Base-by-base conservation (phyloP, 176 grass and related monocot species). In the Cenchrus americanus region DNA sequence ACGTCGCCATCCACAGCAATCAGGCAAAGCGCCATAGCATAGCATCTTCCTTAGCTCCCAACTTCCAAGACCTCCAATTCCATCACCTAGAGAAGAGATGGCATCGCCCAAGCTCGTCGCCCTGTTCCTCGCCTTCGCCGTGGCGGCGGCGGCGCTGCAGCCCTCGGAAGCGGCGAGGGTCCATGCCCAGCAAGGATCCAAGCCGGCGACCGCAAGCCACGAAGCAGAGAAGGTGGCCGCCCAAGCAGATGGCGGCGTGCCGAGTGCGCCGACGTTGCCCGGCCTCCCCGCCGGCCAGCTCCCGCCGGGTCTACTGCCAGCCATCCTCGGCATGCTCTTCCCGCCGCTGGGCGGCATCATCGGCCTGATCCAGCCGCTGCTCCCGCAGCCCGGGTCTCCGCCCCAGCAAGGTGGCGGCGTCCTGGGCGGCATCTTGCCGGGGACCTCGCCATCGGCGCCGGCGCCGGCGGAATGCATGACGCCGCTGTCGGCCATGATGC, bases 381-480 rank as follows among this genome's bases (percentile, higher is more conserved):
- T 79, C 43, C 60, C 43, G 60, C 60, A 14, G 2, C 57, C 21
- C 48, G 71, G 23, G 5, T 34, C 48, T 11, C 71, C 71, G 14
- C 49, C 49, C 18, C 15, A 19, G 8, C 49, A 54, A 1, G 43
- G 44, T 24, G 70, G 40, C 43, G 70, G 47, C 23, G 13, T 17
- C 0, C 70, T 30, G 47, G 71, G 48, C 0, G 42, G 14, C 42
- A 18, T 40, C 49, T 4, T 24, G 64, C 17, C 17, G 32, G 49
- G 49, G 0, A 11, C 4, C n/a, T 47, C 11, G 6, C 23, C 57
- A 0, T 9, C 18, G 0, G 42, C 75, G 1, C 14, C 42, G 57
- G n/a, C 42, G 7, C 76, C 59, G 43, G 3, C 14, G 8, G 76
- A 78, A 59, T 78, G 76, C 76, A 78, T 64, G 76, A 78, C 59